Percentiles rank a stretch among this genome's conserved stretches.
phyloP scores from a whole-genome alignment of 192 early-diverging fungal genomes.

The Powellomyces hirtus region DNA sequence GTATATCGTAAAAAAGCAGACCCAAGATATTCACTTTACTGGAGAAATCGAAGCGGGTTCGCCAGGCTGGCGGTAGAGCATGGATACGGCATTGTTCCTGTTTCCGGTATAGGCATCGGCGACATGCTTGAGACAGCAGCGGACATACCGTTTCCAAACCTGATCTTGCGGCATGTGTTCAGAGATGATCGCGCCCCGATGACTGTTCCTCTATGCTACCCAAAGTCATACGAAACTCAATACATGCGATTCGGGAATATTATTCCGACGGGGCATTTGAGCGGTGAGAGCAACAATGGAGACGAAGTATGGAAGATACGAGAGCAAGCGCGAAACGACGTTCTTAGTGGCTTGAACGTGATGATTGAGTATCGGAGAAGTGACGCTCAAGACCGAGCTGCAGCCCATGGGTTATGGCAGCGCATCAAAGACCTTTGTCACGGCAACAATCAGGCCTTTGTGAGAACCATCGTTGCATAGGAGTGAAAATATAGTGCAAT shows the following conservation, averaged over 20 bases:
- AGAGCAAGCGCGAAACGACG: neutral
- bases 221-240: neutral
- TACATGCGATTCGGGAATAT: neutral
- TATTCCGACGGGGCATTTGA: neutral
- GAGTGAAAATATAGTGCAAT: too few relatives aligned
- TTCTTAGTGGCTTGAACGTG: neutral
- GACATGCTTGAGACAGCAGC: neutral
- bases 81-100: neutral
- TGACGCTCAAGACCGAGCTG: neutral
- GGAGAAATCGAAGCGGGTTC: neutral
- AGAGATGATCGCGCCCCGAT: neutral
- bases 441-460: neutral
- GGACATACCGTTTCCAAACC: neutral
- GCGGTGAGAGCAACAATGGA: neutral
- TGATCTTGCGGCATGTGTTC: neutral
- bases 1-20: neutral
- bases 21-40: neutral
- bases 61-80: neutral
- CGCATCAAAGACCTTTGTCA: neutral
- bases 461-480: neutral
- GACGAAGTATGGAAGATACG: neutral
- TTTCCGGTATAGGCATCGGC: neutral
- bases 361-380: neutral
- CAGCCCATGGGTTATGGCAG: neutral
- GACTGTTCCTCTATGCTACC: neutral